phyloP scores from a whole-genome alignment of 2,329 filamentous ascomycete species.

The Phialemonium atrogriseum region DNA sequence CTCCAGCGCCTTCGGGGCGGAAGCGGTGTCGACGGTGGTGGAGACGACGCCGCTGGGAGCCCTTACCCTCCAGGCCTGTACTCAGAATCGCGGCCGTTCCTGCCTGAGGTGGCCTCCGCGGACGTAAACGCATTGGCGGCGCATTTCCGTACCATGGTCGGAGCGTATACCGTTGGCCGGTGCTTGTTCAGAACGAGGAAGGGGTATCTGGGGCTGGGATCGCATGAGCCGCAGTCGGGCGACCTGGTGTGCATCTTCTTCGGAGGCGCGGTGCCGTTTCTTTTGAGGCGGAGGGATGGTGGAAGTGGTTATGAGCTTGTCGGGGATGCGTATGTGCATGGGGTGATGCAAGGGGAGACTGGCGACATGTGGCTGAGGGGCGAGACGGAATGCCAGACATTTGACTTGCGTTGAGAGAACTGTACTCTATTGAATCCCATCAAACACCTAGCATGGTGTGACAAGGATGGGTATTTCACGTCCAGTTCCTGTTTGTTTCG shows the following conservation, averaged over 20 bases:
- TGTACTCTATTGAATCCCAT: no score
- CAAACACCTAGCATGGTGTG: no score
- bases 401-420: no score
- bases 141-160: conserved; percentile 2
- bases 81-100: no score
- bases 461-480: no score
- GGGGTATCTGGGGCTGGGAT: conserved; percentile 5
- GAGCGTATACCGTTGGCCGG: conserved; percentile 1
- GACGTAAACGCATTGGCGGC: neutral
- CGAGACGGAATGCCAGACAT: no score
- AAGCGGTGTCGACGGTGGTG: neutral
- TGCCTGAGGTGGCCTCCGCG: no score
- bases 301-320: neutral
- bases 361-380: no score
- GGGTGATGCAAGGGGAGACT: conserved; percentile 5
- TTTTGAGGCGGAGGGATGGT: neutral
- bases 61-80: no score
- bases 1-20: no score
- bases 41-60: conserved; percentile 1
- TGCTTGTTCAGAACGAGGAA: conserved; percentile 2
- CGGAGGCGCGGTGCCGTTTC: neutral
- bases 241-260: conserved; percentile 3
- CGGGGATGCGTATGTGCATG: conserved; percentile 2
- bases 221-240: conserved; percentile 1
- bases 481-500: no score